Base-by-base conservation (phyloP, 495 filamentous ascomycete genomes). In the Aspergillus asperescens region DNA sequence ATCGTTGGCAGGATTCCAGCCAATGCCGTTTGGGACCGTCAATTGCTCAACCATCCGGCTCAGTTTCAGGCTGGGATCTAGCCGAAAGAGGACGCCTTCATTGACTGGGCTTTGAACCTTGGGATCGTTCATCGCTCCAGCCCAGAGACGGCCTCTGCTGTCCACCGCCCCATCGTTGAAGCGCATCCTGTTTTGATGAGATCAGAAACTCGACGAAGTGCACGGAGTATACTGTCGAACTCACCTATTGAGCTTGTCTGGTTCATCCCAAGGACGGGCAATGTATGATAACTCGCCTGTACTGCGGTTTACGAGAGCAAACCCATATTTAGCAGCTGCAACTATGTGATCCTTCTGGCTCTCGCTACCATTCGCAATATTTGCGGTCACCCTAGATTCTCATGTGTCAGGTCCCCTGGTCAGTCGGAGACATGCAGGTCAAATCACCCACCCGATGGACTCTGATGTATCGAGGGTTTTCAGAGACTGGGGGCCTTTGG, bases 21-120 rank as follows among this genome's bases (percentile, higher is more conserved):
- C 83, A 32, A 92, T 82, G 43, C 87, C 84, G 68, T 97, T 96
- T 41, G 91, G 90, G 58, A 96, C 94, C n/a, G 77, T 84, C 44
- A 93, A 71, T 23, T 74, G 66, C 53, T 75, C 73, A 41, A 86
- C 71, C 65, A 84, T 76, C 24, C 77, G 76, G 61, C 84, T 78
- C 57, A 86, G 62, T 32, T 63, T 73, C 47, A 79, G 64, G 60
- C 86, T 82, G 3, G 81, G 75, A 58, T 87, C 78, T 20, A 86
- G 76, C 55, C 82, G 74, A 66, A 86, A 86, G 7, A 88, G 67
- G 18, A 78, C 69, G 20, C 81, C 82, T 72, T 74, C 69, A 39
- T 68, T 51, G 16, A 59, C 56, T 1, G 59, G 68, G 7, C 54
- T 47, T 37, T 72, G 54, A 32, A 72, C 55, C 39, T 74, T 74